Evolutionary conservation across 352 stramenopile genomes (phyloP), one percentile per base, ranked within the genome.

Genomic region (Phytophthora litchii): DNA sequence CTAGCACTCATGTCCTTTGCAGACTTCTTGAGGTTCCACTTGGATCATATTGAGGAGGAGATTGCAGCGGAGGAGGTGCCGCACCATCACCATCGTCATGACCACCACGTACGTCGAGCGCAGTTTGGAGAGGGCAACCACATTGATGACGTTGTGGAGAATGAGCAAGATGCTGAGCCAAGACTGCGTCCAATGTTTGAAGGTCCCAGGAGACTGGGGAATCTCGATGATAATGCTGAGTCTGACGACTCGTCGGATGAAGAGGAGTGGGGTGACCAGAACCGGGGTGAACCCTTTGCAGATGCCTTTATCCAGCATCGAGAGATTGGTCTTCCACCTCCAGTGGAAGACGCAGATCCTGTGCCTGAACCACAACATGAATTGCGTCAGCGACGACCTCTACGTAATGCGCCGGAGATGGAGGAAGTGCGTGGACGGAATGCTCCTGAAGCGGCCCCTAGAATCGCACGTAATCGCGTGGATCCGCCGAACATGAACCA

Each of bases 1-100:
- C 72, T 98, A 25, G 89, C 86, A 60, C 70, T 98, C 19, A 98
- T 98, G 93, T 98, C 91, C 35, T 97, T 97, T 64, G 85, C 88
- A 4, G 92, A 97, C 56, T 98, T 98, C 58, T 69, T 97, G 51
- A 76, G 92, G 51, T 97, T 97, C 72, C 86, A 97, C 48, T 78
- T 95, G 67, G 88, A 97, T 59, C 70, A 95, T 46, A 88, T 91
- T 21, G 86, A 94, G 16, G 83, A 94, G 34, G 68, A 72, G 5
- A 58, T 70, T 9, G 72, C 80, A 11, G 86, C 79, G 0, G 58
- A 82, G 2, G 62, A 62, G 23, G 54, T 41, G 10, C 46, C 48
- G 3, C 51, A 72, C 0, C 67, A 74, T 13, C 44, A 74, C 20
- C 47, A 64, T 1, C 59, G 70, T 16, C 43, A 67, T 14, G 58